Conservation (phyloP, 164 flowering plant genomes). For the Warburgia ugandensis region DNA sequence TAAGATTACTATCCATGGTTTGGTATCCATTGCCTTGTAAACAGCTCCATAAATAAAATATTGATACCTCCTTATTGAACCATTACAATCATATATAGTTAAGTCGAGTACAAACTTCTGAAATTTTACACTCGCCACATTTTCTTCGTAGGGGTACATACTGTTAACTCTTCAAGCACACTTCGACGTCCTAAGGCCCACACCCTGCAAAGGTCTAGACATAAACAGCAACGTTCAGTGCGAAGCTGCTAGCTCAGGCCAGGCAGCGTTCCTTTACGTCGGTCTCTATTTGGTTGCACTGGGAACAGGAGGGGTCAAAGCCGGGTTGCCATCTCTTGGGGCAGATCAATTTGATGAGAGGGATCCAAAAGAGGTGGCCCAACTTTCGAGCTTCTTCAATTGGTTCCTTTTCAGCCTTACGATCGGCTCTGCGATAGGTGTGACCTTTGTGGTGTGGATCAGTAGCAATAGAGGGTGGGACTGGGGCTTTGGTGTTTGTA, state of each 20-base stretch:
- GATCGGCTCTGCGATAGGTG: constrained; percentile 48
- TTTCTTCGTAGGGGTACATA: constrained; percentile 36
- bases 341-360: constrained; percentile 67
- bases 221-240: constrained; percentile 24
- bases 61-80: too few species aligned
- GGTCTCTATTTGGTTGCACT: constrained; percentile 56
- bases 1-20: too few species aligned
- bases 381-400: constrained; percentile 61
- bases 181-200: constrained; percentile 41
- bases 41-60: too few species aligned
- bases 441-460: constrained; percentile 60
- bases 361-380: constrained; percentile 41
- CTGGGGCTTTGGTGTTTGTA: constrained; percentile 48
- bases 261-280: constrained; percentile 33
- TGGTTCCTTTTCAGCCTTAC: constrained; percentile 58
- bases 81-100: too few species aligned
- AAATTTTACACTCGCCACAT: too few species aligned
- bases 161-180: constrained; percentile 59
- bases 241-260: constrained; percentile 30
- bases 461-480: constrained; percentile 60
- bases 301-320: constrained; percentile 59
- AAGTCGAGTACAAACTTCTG: too few species aligned
- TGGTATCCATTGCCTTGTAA: too few species aligned
- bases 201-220: constrained; percentile 33
- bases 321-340: constrained; percentile 59